Evolutionary conservation across 129 eudicot genomes (phyloP).

Genomic region (Gnaphalium uliginosum): DNA sequence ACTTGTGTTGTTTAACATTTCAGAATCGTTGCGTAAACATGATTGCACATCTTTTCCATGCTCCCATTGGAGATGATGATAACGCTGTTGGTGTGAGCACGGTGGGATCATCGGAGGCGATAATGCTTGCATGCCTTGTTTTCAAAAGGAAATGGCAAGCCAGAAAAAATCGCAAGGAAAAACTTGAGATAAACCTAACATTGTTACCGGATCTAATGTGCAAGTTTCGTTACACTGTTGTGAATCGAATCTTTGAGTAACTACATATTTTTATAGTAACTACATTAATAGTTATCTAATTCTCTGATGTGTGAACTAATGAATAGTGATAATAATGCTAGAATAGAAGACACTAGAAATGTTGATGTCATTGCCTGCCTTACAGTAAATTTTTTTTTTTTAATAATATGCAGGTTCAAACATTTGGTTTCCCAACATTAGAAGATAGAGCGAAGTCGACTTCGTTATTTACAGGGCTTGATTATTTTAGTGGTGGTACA

Average conservation of each 20-base stretch:
- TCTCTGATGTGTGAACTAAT: too few relatives aligned
- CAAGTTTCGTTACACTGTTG: slow-evolving; percentile 39
- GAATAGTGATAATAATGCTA: too few relatives aligned
- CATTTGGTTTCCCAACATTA: too few relatives aligned
- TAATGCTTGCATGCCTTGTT: slow-evolving; percentile 89
- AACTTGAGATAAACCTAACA: slow-evolving; percentile 59
- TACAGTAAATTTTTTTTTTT: too few relatives aligned
- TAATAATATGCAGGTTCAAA: too few relatives aligned
- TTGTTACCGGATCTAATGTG: slow-evolving; percentile 77
- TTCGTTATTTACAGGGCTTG: too few relatives aligned
- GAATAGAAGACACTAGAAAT: too few relatives aligned
- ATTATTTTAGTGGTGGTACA: too few relatives aligned
- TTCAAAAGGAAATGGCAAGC: slow-evolving; percentile 81
- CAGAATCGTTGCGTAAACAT: slow-evolving; percentile 82
- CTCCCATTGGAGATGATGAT: slow-evolving; percentile 61
- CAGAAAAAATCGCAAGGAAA: slow-evolving; percentile 56
- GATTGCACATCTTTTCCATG: slow-evolving; percentile 75
- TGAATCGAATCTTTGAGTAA: neutral
- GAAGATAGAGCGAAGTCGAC: too few relatives aligned
- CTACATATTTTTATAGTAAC: too few relatives aligned
- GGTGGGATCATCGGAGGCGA: slow-evolving; percentile 86
- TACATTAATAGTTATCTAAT: too few relatives aligned
- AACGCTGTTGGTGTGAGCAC: slow-evolving; percentile 71
- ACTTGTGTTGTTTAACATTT: slow-evolving; percentile 11
- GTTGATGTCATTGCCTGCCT: too few relatives aligned